Evolutionary conservation across 306 rosid genomes (phyloP).

Genomic region (Vigna angularis): DNA sequence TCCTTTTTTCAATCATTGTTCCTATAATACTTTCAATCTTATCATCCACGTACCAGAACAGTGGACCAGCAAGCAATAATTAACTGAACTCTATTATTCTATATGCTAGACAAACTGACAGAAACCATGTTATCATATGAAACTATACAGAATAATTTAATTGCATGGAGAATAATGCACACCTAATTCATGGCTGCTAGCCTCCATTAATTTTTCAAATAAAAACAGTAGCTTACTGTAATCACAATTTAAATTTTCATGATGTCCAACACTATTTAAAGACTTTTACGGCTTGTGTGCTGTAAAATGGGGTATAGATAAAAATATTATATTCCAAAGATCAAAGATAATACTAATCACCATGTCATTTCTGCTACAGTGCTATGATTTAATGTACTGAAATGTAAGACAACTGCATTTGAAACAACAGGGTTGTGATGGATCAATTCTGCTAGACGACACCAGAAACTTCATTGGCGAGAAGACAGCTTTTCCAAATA

Average conservation of each 20-base stretch:
- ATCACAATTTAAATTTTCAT: constrained; percentile 15
- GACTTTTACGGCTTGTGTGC: neutral
- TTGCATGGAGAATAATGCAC: neutral
- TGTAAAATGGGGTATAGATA: neutral
- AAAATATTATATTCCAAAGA: neutral
- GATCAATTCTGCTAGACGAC: constrained; percentile 55
- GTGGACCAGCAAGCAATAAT: constrained; percentile 16
- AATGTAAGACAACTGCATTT: neutral
- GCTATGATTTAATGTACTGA: neutral
- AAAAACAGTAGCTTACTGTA: neutral
- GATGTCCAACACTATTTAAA: neutral
- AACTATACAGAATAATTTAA: neutral
- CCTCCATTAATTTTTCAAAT: neutral
- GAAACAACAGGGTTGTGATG: constrained; percentile 53
- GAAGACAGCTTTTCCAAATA: constrained; percentile 44
- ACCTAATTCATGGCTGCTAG: constrained; percentile 21
- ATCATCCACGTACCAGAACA: constrained; percentile 6
- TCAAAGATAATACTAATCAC: neutral
- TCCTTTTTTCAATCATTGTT: neutral
- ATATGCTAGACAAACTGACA: constrained; percentile 4
- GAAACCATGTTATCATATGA: neutral
- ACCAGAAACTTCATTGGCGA: constrained; percentile 42
- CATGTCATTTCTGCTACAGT: neutral
- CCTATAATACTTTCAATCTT: constrained; percentile 16
- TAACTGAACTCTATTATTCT: constrained; percentile 2